These are phyloP conservation scores for Globisporangium ultimum DNA, from an alignment of 352 stramenopile species.

Conservation along the genomic window DNA sequence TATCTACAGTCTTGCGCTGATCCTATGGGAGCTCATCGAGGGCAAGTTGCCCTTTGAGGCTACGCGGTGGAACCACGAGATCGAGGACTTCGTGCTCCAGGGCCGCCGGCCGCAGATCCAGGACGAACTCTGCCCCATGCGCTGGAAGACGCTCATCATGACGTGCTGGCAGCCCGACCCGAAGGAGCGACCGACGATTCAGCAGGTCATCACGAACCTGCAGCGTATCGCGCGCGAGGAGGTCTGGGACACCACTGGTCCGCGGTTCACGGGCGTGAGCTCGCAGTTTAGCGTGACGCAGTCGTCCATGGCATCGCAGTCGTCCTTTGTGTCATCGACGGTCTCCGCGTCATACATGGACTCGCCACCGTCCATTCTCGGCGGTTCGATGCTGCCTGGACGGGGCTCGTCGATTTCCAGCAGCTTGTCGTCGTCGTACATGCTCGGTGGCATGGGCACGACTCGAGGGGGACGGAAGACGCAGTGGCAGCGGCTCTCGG, in stretches of 20 bases:
- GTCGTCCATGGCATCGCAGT: conserved; percentile 31
- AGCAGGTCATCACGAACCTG: conserved; percentile 81
- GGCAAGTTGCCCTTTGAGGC: conserved; percentile 78
- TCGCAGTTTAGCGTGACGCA: conserved; percentile 48
- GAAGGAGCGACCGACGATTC: conserved; percentile 75
- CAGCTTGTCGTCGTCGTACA: neutral
- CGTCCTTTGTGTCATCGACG: conserved; percentile 35
- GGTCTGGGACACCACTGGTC: conserved; percentile 57
- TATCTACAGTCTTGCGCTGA: conserved; percentile 86
- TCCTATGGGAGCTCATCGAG: conserved; percentile 87
- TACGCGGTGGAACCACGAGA: conserved; percentile 84
- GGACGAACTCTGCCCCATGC: conserved; percentile 63
- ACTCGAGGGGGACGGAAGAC: conserved; percentile 1
- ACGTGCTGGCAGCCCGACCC: conserved; percentile 86
- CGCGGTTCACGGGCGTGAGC: conserved; percentile 50
- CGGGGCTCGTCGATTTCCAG: conserved; percentile 11
- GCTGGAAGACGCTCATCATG: conserved; percentile 75
- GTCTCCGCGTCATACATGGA: conserved; percentile 34
- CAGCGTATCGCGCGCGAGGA: conserved; percentile 80
- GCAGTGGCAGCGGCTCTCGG: conserved; percentile 20
- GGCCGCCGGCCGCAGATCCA: conserved; percentile 64
- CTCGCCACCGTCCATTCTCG: conserved; percentile 29
- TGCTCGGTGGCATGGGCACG: conserved; percentile 16
- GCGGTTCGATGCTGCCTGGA: conserved; percentile 7
- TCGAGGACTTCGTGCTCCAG: conserved; percentile 77